These are phyloP conservation scores for Botrytis deweyae DNA, from an alignment of 2,329 filamentous ascomycete genomes.

Conservation along the genomic window DNA sequence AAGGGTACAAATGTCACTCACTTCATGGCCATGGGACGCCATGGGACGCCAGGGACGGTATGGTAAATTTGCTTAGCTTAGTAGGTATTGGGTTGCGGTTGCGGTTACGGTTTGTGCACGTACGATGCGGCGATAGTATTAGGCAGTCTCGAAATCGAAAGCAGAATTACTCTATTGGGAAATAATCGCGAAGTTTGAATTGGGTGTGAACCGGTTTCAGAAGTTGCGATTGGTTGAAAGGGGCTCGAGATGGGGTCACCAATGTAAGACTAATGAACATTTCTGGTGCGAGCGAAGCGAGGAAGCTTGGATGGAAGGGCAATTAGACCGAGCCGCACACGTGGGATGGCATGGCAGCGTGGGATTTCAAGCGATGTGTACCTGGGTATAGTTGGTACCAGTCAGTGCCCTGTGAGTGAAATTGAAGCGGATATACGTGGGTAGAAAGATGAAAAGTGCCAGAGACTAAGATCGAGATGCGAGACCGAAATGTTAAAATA, in stretches of 20 bases:
- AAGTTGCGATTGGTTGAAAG: constrained; percentile 18
- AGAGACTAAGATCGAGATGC: constrained; percentile 1
- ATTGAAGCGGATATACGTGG: neutral
- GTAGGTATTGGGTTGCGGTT: neutral
- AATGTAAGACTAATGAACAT: constrained; percentile 8
- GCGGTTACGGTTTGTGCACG: constrained; percentile 6
- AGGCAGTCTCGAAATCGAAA: constrained; percentile 4
- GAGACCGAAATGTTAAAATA: neutral
- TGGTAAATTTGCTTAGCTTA: neutral
- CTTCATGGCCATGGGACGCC: neutral
- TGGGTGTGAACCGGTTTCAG: constrained; percentile 16
- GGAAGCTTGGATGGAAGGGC: constrained; percentile 1
- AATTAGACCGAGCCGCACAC: constrained; percentile 3
- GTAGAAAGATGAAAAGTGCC: neutral
- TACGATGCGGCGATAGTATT: constrained; percentile 9
- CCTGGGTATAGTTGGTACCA: neutral
- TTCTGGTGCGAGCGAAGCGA: neutral
- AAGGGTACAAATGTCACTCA: neutral
- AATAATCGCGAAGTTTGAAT: constrained; percentile 21
- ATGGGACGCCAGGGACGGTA: neutral
- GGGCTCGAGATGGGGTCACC: neutral
- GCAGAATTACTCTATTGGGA: constrained; percentile 5
- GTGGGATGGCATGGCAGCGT: neutral
- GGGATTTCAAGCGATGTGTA: neutral
- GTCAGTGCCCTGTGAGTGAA: neutral